Evolutionary conservation across 2,329 filamentous ascomycete genomes (phyloP), one percentile per base, ranked within the genome.

Genomic region (Dactylonectria estremocensis): DNA sequence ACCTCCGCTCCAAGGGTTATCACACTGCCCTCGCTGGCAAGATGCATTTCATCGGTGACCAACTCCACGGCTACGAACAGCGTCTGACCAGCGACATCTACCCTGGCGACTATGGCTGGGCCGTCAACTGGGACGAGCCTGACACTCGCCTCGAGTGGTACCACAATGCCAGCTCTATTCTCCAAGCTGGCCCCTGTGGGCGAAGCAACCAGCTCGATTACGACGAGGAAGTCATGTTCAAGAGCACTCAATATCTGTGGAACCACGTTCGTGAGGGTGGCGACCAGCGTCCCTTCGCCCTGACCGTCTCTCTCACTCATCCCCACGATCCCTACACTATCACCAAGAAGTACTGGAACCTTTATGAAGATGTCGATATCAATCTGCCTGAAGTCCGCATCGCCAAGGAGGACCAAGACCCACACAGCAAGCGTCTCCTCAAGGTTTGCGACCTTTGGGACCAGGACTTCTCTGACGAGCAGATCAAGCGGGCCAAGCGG

Each of bases 11-110:
- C 48, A 90, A 92, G 76, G 94, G 94, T 60, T 98, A 98, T 77
- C 93, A 97, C 82, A 97, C 95, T 13, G 93, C 92, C 6, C 86
- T 98, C 74, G 94, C 95, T 5, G 95, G 95, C 69, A 98, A 98
- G 87, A 98, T 98, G 95, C 95, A 98, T 83, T 98, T 98, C 79
- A 93, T 97, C 61, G 95, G 95, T 37, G 95, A 98, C 79, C 95
- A 98, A 83, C 87, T 98, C 67, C 95, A 98, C 79, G 95, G 95
- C 33, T 98, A 97, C 77, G 95, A 98, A 84, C 92, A 94, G 77
- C 90, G 95, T 64, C 87, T 98, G 76, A 98, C 95, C n/a, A 93
- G 92, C 73, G 95, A 98, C 80, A 97, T 98, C 78, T 98, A 98
- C 81, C 95, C 95, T 1, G 95, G 92, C 65, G 95, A 98, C 78